A percentile compares a stretch with the other conserved stretches of the same genome.
Evolutionary conservation across 495 filamentous ascomycete genomes (phyloP).

Genomic region (Chaetomium cochliodes): DNA sequence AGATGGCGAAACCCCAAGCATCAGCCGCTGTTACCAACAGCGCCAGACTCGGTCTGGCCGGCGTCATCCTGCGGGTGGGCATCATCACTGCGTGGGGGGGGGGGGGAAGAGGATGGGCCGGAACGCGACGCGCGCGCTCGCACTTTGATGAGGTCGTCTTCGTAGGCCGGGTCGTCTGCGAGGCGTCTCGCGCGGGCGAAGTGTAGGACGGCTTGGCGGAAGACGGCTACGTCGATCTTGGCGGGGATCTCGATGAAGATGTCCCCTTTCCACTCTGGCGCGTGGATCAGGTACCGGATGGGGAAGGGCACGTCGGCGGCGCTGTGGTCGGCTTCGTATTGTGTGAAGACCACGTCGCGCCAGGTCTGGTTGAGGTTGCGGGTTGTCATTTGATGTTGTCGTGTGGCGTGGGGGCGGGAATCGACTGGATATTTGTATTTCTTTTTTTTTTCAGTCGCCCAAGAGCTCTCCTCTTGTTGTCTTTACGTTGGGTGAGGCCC

Average conservation of each 20-base stretch:
- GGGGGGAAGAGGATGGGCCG: not conserved
- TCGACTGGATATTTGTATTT: too few species aligned
- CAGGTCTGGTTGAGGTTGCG: not conserved
- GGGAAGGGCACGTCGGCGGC: conserved; percentile 1
- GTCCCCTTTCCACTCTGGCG: not conserved
- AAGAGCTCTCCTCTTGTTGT: too few species aligned
- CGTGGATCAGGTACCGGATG: conserved; percentile 2
- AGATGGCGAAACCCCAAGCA: too few species aligned
- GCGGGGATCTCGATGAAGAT: not conserved
- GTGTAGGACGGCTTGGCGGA: not conserved
- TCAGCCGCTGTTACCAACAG: too few species aligned
- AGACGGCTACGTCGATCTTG: not conserved
- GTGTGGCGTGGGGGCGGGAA: too few species aligned
- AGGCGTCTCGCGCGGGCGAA: not conserved
- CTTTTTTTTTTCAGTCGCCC: too few species aligned
- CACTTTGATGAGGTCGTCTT: not conserved
- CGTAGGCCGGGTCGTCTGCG: not conserved
- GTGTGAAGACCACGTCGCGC: not conserved
- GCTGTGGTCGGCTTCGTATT: conserved; percentile 1
- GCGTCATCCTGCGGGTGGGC: too few species aligned
- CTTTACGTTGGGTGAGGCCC: too few species aligned
- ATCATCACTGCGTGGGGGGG: too few species aligned
- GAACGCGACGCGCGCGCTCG: not conserved
- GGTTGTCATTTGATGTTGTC: not conserved
- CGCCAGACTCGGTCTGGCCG: too few species aligned